These are phyloP conservation scores for Ilex asprella DNA, from an alignment of 257 asterid species.

Conservation along the genomic window DNA sequence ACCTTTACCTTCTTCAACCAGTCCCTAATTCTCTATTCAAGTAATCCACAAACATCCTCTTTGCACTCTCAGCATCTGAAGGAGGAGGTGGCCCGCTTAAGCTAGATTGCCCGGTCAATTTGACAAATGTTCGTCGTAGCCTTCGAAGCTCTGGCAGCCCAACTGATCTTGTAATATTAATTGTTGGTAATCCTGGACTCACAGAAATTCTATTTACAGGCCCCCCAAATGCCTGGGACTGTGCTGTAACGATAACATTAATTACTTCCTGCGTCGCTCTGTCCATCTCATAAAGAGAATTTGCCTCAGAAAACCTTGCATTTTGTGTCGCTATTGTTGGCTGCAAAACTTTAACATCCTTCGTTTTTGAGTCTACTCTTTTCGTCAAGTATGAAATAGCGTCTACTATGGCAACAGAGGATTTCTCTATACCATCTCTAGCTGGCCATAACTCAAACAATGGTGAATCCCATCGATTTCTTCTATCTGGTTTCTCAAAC, in stretches of 20 bases:
- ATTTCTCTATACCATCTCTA: constrained; percentile 55
- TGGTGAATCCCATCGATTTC: constrained; percentile 96
- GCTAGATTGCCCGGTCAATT: constrained; percentile 80
- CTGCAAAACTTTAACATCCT: constrained; percentile 72
- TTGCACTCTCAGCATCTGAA: constrained; percentile 73
- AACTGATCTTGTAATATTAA: constrained; percentile 60
- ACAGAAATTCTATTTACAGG: constrained; percentile 50
- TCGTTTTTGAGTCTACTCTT: constrained; percentile 73
- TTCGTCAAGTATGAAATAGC: constrained; percentile 75
- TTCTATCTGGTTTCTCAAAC: constrained; percentile 90
- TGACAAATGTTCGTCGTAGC: constrained; percentile 77
- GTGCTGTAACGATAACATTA: constrained; percentile 73
- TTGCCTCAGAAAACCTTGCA: constrained; percentile 53
- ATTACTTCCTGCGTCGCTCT: constrained; percentile 84
- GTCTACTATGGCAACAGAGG: constrained; percentile 56
- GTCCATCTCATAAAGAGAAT: constrained; percentile 86
- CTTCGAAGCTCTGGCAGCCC: constrained; percentile 85
- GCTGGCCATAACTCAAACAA: constrained; percentile 75
- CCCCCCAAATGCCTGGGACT: constrained; percentile 71
- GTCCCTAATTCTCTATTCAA: constrained; percentile 75
- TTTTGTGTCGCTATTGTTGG: constrained; percentile 92
- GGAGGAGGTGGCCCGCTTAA: constrained; percentile 94
- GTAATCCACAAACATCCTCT: constrained; percentile 97
- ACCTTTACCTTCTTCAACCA: constrained; percentile 18
- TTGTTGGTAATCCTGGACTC: constrained; percentile 61